Conservation (phyloP, 1,139 yeast species). For the Geotrichum australiense region DNA sequence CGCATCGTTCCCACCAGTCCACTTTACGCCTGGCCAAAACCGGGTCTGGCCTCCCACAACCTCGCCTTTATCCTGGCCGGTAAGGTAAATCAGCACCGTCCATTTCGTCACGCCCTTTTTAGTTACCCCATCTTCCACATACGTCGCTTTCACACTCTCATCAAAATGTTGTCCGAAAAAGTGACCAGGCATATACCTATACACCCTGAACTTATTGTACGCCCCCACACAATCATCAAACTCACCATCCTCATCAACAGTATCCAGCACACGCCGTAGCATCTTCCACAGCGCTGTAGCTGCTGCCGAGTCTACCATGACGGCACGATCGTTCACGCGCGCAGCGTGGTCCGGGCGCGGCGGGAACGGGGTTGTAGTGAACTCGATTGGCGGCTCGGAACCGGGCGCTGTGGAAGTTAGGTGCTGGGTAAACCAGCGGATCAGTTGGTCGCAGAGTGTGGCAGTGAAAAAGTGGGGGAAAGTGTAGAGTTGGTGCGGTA, state of each 20-base stretch:
- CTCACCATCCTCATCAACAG: conserved; percentile 6
- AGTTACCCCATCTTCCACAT: conserved; percentile 9
- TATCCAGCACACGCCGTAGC: conserved; percentile 25
- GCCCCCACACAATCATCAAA: conserved; percentile 44
- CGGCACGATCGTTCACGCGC: conserved; percentile 49
- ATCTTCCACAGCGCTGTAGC: conserved; percentile 44
- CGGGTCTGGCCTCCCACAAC: conserved; percentile 59
- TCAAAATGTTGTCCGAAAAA: conserved; percentile 61
- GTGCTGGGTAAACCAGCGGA: conserved; percentile 28
- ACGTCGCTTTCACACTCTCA: conserved; percentile 44
- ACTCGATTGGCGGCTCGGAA: conserved; percentile 17
- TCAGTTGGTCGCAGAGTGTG: conserved; percentile 42
- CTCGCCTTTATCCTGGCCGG: conserved; percentile 46
- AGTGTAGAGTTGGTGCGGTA: conserved; percentile 41
- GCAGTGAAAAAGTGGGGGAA: conserved; percentile 42
- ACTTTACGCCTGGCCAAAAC: conserved; percentile 38
- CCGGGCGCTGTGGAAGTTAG: conserved; percentile 26
- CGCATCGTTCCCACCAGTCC: conserved; percentile 6
- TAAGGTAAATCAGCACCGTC: conserved; percentile 55
- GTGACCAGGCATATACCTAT: conserved; percentile 52
- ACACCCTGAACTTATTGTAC: conserved; percentile 52
- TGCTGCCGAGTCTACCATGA: conserved; percentile 38
- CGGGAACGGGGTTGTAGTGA: conserved; percentile 20
- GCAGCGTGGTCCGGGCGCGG: conserved; percentile 47
- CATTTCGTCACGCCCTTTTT: conserved; percentile 43